phyloP scores from a whole-genome alignment of 1,139 yeast genomes.

The Lodderomyces theae region DNA sequence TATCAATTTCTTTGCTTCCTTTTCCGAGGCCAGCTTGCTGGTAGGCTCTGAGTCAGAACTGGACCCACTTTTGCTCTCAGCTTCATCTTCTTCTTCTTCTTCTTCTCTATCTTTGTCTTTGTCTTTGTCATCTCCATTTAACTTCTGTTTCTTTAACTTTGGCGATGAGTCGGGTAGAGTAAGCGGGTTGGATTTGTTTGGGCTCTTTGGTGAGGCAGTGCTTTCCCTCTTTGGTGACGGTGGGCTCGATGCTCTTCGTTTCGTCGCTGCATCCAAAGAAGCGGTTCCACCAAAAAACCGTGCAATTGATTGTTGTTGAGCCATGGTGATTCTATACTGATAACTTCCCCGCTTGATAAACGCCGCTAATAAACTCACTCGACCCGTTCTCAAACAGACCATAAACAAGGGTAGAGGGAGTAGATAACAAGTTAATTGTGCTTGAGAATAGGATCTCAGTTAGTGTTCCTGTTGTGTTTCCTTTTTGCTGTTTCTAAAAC shows the following conservation, averaged over 20 bases:
- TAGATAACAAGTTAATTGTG: too few species aligned
- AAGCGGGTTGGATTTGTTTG: conserved; percentile 3
- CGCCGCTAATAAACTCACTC: background rate
- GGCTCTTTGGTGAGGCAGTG: conserved; percentile 6
- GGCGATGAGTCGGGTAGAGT: conserved; percentile 11
- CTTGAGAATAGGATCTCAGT: too few species aligned
- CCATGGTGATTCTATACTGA: conserved; percentile 20
- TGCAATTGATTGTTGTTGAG: conserved; percentile 38
- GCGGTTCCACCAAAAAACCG: conserved; percentile 31
- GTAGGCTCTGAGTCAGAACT: background rate
- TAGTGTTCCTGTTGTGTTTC: too few species aligned
- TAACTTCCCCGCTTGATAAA: conserved; percentile 1
- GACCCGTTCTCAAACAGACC: background rate
- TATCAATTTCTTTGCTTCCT: conserved; percentile 26
- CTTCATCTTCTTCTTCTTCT: background rate
- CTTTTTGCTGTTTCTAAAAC: too few species aligned
- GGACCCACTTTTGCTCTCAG: background rate
- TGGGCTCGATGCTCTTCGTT: background rate
- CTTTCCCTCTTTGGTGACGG: conserved; percentile 2
- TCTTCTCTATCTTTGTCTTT: background rate
- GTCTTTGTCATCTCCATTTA: background rate
- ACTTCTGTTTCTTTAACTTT: conserved; percentile 5
- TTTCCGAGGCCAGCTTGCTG: conserved; percentile 1
- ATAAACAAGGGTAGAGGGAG: background rate
- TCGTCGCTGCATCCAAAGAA: background rate